phyloP scores from a whole-genome alignment of 2,329 filamentous ascomycete genomes.

The Daldinia eschscholtzii region DNA sequence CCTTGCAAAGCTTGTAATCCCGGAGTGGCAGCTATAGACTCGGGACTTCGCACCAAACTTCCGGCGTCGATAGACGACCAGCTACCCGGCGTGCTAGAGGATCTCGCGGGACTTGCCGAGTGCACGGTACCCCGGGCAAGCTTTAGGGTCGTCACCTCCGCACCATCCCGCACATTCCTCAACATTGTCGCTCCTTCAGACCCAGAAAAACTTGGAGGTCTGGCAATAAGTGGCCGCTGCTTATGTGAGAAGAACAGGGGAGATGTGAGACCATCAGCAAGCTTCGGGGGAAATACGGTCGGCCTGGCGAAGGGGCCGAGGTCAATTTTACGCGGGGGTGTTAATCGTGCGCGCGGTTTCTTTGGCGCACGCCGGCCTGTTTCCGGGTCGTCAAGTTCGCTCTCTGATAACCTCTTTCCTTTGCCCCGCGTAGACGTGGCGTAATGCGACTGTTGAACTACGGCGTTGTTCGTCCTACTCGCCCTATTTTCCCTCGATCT shows the following conservation, averaged over 20 bases:
- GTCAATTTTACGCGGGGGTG: slow-evolving; percentile 61
- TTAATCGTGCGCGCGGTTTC: slow-evolving; percentile 62
- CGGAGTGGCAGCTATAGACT: slow-evolving; percentile 60
- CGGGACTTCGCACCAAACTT: slow-evolving; percentile 65
- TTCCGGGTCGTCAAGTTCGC: slow-evolving; percentile 40
- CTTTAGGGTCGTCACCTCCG: slow-evolving; percentile 67
- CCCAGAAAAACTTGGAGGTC: slow-evolving; percentile 56
- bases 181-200: slow-evolving; percentile 64
- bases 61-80: slow-evolving; percentile 67
- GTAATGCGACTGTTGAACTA: slow-evolving; percentile 39
- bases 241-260: slow-evolving; percentile 67
- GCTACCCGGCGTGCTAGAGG: slow-evolving; percentile 65
- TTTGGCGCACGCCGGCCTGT: slow-evolving; percentile 54
- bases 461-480: slow-evolving; percentile 20
- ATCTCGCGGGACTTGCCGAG: slow-evolving; percentile 61
- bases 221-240: slow-evolving; percentile 53
- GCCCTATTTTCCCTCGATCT: slow-evolving; percentile 26
- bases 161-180: slow-evolving; percentile 60
- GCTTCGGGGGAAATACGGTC: slow-evolving; percentile 45
- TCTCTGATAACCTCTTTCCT: slow-evolving; percentile 44
- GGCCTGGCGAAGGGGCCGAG: slow-evolving; percentile 54
- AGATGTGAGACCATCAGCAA: slow-evolving; percentile 59
- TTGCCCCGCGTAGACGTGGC: slow-evolving; percentile 37
- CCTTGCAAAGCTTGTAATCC: slow-evolving; percentile 70
- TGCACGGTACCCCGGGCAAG: slow-evolving; percentile 67